Base-by-base conservation (phyloP, 768 basidiomycete species). In the Inosperma sp. region DNA sequence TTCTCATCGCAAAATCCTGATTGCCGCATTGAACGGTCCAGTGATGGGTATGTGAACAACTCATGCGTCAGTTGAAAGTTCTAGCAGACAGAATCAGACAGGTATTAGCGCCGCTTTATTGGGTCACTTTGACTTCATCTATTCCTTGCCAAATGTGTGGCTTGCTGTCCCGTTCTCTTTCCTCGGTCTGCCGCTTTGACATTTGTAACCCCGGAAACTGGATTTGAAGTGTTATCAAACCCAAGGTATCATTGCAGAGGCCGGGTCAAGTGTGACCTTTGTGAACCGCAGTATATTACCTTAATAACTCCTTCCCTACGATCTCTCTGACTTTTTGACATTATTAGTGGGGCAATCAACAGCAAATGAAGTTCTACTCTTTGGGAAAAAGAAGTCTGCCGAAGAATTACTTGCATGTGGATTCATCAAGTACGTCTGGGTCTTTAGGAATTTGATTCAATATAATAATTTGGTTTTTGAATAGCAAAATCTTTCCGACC, bases 61-160 rank as follows among this genome's bases (percentile, higher is more conserved):
- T n/a, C n/a, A n/a, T n/a, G n/a, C n/a, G n/a, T n/a, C n/a, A n/a
- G n/a, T n/a, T n/a, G n/a, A n/a, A n/a, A n/a, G n/a, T n/a, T n/a
- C n/a, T n/a, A n/a, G n/a, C n/a, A n/a, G n/a, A n/a, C n/a, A n/a
- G n/a, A n/a, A n/a, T n/a, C n/a, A n/a, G n/a, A n/a, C n/a, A n/a
- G n/a, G 84, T 84, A 62, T 17, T 9, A 7, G 39, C 13, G 21
- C 54, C 84, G 85, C 80, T 2, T 79, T 81, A 58, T 66, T 84
- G n/a, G 84, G 84, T 1, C 78, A 84, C 52, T 86, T 86, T 52
- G 86, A 88, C 63, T 84, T 88, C 56, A 81, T 88, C 22, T 88
- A 85, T 56, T 74, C 79, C 21, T 63, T 86, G 52, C 79, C 82
- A 2, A 69, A 72, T 49, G 75, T 70, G 0, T 88, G 82, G 80